Conservation (phyloP, 192 early-diverging fungal genomes). For the Rhizophagus sp. region DNA sequence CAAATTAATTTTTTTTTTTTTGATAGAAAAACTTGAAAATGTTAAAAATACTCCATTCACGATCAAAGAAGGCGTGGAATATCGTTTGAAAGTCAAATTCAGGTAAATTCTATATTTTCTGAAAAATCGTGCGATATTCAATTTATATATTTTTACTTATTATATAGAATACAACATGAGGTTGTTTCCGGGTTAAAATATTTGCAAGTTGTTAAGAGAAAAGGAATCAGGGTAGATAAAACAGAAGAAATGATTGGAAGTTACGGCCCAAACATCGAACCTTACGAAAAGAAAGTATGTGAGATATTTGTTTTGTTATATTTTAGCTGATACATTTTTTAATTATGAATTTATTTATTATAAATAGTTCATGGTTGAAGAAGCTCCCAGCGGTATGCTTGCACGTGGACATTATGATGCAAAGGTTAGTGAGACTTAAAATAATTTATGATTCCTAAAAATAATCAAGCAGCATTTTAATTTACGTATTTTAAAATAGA, state of each 20-base stretch:
- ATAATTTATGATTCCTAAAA: background rate
- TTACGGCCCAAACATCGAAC: slow-evolving; percentile 77
- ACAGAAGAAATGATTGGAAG: slow-evolving; percentile 96
- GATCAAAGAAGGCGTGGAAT: slow-evolving; percentile 96
- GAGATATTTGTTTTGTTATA: background rate
- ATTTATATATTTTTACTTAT: background rate
- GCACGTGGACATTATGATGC: slow-evolving; percentile 91
- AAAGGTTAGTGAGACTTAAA: slow-evolving; percentile 45
- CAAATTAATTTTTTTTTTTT: background rate
- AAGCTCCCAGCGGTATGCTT: slow-evolving; percentile 89
- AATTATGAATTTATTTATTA: background rate
- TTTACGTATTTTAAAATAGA: slow-evolving; percentile 31
- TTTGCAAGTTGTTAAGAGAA: slow-evolving; percentile 89
- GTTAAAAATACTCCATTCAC: slow-evolving; percentile 75
- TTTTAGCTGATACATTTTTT: background rate
- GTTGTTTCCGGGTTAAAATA: slow-evolving; percentile 95
- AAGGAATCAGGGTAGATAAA: slow-evolving; percentile 77
- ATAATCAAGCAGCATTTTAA: too few species aligned
- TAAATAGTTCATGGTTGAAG: slow-evolving; percentile 71
- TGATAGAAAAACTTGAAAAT: slow-evolving; percentile 49
- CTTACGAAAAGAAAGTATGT: slow-evolving; percentile 79
- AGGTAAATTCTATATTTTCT: slow-evolving; percentile 44
- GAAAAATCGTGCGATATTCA: background rate
- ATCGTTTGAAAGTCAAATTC: slow-evolving; percentile 92
- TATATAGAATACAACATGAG: slow-evolving; percentile 79